Percentiles rank a stretch among this genome's conserved stretches.
phyloP scores from a whole-genome alignment of 1,139 yeast genomes.

The Protomyces pachydermus region DNA sequence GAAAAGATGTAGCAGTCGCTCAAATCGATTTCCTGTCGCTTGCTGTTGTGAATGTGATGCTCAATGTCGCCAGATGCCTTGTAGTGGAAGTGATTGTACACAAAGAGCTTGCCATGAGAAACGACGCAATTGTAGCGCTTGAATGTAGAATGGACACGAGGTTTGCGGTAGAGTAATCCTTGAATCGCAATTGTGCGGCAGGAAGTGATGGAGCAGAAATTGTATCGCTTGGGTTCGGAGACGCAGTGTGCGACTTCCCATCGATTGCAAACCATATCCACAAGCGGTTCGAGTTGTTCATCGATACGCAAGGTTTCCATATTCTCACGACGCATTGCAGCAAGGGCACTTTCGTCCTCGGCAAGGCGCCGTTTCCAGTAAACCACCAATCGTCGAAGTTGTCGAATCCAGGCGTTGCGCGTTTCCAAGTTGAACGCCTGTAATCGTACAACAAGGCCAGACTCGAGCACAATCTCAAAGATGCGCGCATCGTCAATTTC shows the following conservation, averaged over 20 bases:
- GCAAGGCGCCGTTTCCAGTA: slow-evolving; percentile 58
- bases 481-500: slow-evolving; percentile 39
- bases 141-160: slow-evolving; percentile 64
- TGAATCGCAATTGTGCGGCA: slow-evolving; percentile 54
- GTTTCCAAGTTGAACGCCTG: slow-evolving; percentile 52
- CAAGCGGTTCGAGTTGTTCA: slow-evolving; percentile 56
- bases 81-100: slow-evolving; percentile 31
- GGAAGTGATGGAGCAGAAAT: slow-evolving; percentile 56
- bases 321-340: slow-evolving; percentile 48
- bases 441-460: slow-evolving; percentile 50
- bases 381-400: slow-evolving; percentile 45
- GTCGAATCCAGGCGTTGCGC: slow-evolving; percentile 62
- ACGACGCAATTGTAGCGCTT: slow-evolving; percentile 57
- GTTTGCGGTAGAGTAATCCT: slow-evolving; percentile 65
- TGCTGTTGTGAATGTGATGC: slow-evolving; percentile 26
- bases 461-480: slow-evolving; percentile 51
- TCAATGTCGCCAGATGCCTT: slow-evolving; percentile 41
- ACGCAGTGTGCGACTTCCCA: slow-evolving; percentile 55
- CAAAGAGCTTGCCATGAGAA: slow-evolving; percentile 61
- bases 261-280: slow-evolving; percentile 48
- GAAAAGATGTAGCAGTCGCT: slow-evolving; percentile 69
- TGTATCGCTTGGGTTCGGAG: slow-evolving; percentile 52
- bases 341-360: slow-evolving; percentile 45
- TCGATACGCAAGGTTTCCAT: slow-evolving; percentile 48
- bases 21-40: slow-evolving; percentile 47